Base-by-base conservation (phyloP, 208 protist species). In the Leishmania martiniquensis region DNA sequence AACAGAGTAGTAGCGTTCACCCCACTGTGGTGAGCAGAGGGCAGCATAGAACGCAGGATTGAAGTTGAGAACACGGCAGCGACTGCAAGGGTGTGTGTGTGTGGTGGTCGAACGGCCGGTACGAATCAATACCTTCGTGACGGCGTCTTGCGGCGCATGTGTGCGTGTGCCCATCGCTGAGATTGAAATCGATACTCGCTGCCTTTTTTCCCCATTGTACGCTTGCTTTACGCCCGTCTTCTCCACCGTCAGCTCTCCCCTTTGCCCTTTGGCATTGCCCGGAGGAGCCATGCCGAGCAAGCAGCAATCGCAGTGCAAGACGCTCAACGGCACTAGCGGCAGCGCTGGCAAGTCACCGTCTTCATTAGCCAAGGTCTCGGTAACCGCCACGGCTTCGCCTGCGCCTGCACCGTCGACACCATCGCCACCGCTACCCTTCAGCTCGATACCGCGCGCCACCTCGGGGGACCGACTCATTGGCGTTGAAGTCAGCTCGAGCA, bases 361-460 rank as follows among this genome's bases (percentile, higher is more conserved):
- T 13, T 37, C 52, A 32, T 47, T 59, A 47, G 57, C 6, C 25
- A 82, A 78, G 47, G 75, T 39, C 39, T 17, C 70, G 10, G 47
- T 54, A 2, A n/a, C 70, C 52, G 29, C 45, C 44, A 42, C 52
- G 29, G 47, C 57, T 17, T 25, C 72, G 29, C 29, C 76, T 17
- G 67, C 49, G n/a, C 25, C 39, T 10, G 37, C 66, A 25, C 71
- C 69, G 49, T 71, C 39, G 7, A 59, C 66, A 39, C 57, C 76
- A 45, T 45, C 42, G 7, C 69, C 54, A 39, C 44, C 47, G 39
- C 78, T 49, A 39, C 73, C 79, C 55, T 83, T 83, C 47, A 76
- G 75, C 60, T 75, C 79, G n/a, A 71, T 78, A 34, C 79, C 79
- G 12, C 79, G 78, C 79, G 79, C 79, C 54, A 78, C 79, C 45